These are phyloP conservation scores for Rhinocladiella similis DNA, from an alignment of 2,329 filamentous ascomycete species.

Conservation along the genomic window DNA sequence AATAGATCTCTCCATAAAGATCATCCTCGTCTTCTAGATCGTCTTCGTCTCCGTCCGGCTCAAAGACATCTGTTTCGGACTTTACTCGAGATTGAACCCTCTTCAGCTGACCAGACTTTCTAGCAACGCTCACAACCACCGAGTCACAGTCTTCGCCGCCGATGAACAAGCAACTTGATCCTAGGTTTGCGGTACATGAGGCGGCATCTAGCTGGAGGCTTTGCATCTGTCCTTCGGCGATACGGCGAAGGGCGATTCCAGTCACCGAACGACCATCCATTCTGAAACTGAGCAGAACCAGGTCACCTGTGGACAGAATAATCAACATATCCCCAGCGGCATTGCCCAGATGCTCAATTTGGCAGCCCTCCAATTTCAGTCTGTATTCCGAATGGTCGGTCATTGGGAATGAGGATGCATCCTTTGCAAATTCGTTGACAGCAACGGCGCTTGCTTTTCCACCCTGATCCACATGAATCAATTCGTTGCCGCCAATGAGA, in stretches of 20 bases:
- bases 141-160: conserved; percentile 85
- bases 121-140: conserved; percentile 75
- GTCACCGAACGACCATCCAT: conserved; percentile 91
- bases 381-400: conserved; percentile 80
- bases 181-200: conserved; percentile 69
- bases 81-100: conserved; percentile 22
- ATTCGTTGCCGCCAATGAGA: conserved; percentile 81
- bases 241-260: conserved; percentile 70
- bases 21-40: conserved; percentile 56
- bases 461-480: conserved; percentile 94
- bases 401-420: conserved; percentile 79
- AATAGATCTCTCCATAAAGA: conserved; percentile 41
- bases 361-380: conserved; percentile 78
- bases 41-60: conserved; percentile 56
- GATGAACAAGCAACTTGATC: conserved; percentile 72
- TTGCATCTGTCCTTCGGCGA: conserved; percentile 65
- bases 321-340: conserved; percentile 84
- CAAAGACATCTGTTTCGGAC: conserved; percentile 46
- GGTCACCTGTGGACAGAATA: conserved; percentile 70
- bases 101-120: conserved; percentile 53
- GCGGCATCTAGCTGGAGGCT: conserved; percentile 60
- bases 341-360: conserved; percentile 72
- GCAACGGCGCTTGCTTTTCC: conserved; percentile 91
- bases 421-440: conserved; percentile 85
- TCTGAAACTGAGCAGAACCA: conserved; percentile 76